A percentile compares a stretch with the other conserved stretches of the same genome.
Conservation (phyloP, 1,139 yeast species). For the Casaregolazyma lundiana region DNA sequence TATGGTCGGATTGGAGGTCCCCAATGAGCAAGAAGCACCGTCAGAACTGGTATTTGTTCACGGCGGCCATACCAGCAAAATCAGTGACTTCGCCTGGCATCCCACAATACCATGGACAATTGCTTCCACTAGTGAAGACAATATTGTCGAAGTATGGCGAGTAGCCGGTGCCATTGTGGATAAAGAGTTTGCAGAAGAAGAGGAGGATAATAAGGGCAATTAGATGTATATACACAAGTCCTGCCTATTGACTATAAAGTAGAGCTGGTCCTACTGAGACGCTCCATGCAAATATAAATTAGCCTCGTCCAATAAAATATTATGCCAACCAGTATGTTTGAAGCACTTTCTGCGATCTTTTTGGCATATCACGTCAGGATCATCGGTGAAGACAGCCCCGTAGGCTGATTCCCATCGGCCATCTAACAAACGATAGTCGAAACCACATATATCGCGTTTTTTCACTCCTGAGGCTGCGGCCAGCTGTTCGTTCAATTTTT, state of each 20-base stretch:
- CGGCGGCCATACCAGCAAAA: constrained; percentile 87
- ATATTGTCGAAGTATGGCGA: constrained; percentile 83
- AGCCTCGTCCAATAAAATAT: constrained; percentile 35
- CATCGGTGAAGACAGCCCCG: constrained; percentile 20
- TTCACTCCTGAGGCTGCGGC: constrained; percentile 23
- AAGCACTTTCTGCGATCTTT: constrained; percentile 63
- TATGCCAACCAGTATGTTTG: constrained; percentile 65
- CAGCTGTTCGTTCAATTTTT: constrained; percentile 20
- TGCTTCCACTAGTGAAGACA: constrained; percentile 86
- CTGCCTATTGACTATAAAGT: constrained; percentile 7
- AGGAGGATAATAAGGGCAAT: constrained; percentile 15
- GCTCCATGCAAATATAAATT: constrained; percentile 4
- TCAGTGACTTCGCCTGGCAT: constrained; percentile 86
- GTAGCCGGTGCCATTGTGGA: constrained; percentile 38
- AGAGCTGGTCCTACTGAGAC: constrained; percentile 11
- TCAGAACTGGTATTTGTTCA: constrained; percentile 61
- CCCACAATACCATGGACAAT: constrained; percentile 71
- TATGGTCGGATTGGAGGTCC: constrained; percentile 32
- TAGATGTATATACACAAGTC: constrained; percentile 11
- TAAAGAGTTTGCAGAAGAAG: constrained; percentile 47
- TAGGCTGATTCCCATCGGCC: constrained; percentile 20
- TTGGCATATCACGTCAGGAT: constrained; percentile 42
- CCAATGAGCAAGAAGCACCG: constrained; percentile 32
- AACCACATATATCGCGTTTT: constrained; percentile 42
- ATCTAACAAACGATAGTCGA: constrained; percentile 30